phyloP scores from a whole-genome alignment of 78 protist genomes.

The Polysphondylium violaceum region DNA sequence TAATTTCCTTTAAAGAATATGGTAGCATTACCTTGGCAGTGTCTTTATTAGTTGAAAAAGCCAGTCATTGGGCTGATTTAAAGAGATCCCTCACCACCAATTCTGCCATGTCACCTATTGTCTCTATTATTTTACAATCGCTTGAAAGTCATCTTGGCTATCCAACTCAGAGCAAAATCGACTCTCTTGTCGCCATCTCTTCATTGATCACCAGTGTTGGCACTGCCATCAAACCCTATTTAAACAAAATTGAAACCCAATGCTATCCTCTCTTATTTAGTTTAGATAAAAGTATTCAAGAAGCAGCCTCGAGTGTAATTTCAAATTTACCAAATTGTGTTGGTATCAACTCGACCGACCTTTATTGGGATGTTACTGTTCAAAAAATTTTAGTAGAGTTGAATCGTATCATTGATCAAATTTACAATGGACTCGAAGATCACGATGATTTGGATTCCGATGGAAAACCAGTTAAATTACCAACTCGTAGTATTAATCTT shows the following conservation, averaged over 20 bases:
- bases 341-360: slow-evolving; percentile 25
- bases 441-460: no score
- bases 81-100: slow-evolving; percentile 29
- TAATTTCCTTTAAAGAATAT: slow-evolving; percentile 17
- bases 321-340: slow-evolving; percentile 22
- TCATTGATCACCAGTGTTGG: background rate
- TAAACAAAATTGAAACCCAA: slow-evolving; percentile 9
- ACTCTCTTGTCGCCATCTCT: slow-evolving; percentile 21
- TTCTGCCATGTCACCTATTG: slow-evolving; percentile 16
- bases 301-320: slow-evolving; percentile 6
- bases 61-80: slow-evolving; percentile 43
- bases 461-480: background rate
- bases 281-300: slow-evolving; percentile 17
- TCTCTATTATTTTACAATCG: background rate
- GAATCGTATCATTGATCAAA: background rate
- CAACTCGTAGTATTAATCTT: background rate
- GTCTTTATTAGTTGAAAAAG: slow-evolving; percentile 43
- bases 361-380: slow-evolving; percentile 56
- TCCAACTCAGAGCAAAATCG: slow-evolving; percentile 27
- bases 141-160: slow-evolving; percentile 3
- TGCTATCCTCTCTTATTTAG: slow-evolving; percentile 28
- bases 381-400: slow-evolving; percentile 22
- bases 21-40: background rate
- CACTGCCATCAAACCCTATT: slow-evolving; percentile 28
- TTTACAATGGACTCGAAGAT: slow-evolving; percentile 39